A percentile compares a stretch with the other conserved stretches of the same genome.
Conservation (phyloP, 1,284 basidiomycete genomes). For the Kalmanozyma brasiliensis region DNA sequence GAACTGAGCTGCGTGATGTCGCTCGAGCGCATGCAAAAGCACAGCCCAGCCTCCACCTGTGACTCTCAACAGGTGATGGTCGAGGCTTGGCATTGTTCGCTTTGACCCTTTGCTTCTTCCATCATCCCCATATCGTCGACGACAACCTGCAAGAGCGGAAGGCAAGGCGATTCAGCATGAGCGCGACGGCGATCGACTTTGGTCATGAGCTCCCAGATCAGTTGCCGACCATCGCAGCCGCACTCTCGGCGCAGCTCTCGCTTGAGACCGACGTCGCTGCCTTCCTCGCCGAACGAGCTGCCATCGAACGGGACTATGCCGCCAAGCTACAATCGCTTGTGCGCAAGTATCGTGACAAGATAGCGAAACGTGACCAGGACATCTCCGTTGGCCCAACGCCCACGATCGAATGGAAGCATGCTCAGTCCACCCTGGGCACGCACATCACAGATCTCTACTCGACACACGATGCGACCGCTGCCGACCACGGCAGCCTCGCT, state of each 20-base stretch:
- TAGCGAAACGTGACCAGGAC: slow-evolving; percentile 41
- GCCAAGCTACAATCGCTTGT: slow-evolving; percentile 40
- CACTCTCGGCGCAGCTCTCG: slow-evolving; percentile 42
- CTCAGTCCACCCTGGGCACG: slow-evolving; percentile 27
- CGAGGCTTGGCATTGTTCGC: too few species aligned
- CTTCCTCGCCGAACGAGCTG: slow-evolving; percentile 52
- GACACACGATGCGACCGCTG: slow-evolving; percentile 22
- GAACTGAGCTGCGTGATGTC: slow-evolving; percentile 10
- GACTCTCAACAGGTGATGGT: too few species aligned
- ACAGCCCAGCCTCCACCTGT: slow-evolving; percentile 11
- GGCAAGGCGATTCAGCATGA: slow-evolving; percentile 5
- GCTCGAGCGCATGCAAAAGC: slow-evolving; percentile 1
- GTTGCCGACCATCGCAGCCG: slow-evolving; percentile 33
- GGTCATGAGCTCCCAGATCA: slow-evolving; percentile 43
- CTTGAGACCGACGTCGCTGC: slow-evolving; percentile 39
- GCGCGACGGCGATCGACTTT: slow-evolving; percentile 18
- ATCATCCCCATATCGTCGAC: background rate
- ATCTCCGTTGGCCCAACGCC: slow-evolving; percentile 45
- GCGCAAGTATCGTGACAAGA: slow-evolving; percentile 49
- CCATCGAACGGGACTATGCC: slow-evolving; percentile 54
- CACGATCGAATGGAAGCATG: slow-evolving; percentile 44
- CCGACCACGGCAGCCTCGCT: slow-evolving; percentile 30
- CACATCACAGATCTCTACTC: slow-evolving; percentile 32
- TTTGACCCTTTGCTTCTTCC: too few species aligned
- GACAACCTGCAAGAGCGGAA: too few species aligned